Base-by-base conservation (phyloP, 2,329 filamentous ascomycete genomes). In the Nothopassalora personata region DNA sequence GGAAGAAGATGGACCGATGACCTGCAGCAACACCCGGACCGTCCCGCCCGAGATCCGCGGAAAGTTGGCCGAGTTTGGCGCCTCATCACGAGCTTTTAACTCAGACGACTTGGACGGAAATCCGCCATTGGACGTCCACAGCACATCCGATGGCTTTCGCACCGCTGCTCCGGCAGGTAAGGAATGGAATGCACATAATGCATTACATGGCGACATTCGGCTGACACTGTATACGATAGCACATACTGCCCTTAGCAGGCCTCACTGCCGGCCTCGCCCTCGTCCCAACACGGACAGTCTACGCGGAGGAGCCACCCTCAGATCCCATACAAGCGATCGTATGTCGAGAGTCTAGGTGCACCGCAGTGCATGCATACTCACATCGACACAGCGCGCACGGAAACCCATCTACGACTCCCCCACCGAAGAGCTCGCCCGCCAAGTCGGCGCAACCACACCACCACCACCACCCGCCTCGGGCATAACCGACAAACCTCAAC, bases 391-490 rank as follows among this genome's bases (percentile, higher is more conserved):
- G 71, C 71, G 70, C 62, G 43, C 64, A 67, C 78, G 78, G 65
- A 67, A 60, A 68, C 87, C 90, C 65, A 94, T 95, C 77, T 95
- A 95, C 82, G 89, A 93, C 76, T 77, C 79, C 65, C 66, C 69
- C 65, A 66, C 66, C 66, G 62, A 72, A 68, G 60, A 66, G 60
- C 59, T 69, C 47, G 54, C 68, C 64, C 66, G 71, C 68, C 60
- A 70, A 67, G 70, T 74, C 74, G 64, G 71, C 71, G 69, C 74
- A 63, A 72, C 74, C 54, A 72, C 73, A 58, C 70, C 75, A 63
- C 61, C 71, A 18, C 69, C 72, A 51, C 61, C 71, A 18, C 69
- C 72, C 50, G 70, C 68, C 45, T 70, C 70, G n/a, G 69, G 67
- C 57, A 71, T 70, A 64, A 68, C 70, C 56, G 57, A 69, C 31